Percentiles rank a stretch among this genome's conserved stretches.
Conservation (phyloP, 2,329 filamentous ascomycete species). For the Leptographium radiaticola region DNA sequence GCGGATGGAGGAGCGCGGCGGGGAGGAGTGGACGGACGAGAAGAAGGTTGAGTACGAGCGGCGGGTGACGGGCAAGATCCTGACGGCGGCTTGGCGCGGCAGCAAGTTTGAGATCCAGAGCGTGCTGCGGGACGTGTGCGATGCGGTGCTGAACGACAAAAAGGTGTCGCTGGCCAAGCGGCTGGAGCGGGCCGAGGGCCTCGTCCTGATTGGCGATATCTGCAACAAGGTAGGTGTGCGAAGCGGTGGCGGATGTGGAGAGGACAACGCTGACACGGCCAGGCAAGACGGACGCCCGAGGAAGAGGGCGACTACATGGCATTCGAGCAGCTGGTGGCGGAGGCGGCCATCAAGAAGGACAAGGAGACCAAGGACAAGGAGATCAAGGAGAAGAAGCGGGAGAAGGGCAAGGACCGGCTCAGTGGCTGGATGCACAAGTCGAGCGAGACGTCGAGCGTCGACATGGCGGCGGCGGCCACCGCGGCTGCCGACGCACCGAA, state of each 20-base stretch:
- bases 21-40: constrained; percentile 97
- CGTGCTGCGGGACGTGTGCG: constrained; percentile 88
- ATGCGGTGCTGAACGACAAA: constrained; percentile 67
- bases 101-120: constrained; percentile 98
- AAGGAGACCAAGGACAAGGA: constrained; percentile 60
- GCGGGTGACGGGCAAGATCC: constrained; percentile 91
- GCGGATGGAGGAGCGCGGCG: constrained; percentile 83
- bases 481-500: constrained; percentile 1
- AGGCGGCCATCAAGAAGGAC: constrained; percentile 91
- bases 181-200: constrained; percentile 77
- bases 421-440: background rate
- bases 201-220: constrained; percentile 80
- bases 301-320: constrained; percentile 98
- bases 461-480: constrained; percentile 2
- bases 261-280: constrained; percentile 5
- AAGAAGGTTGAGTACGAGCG: constrained; percentile 92
- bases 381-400: constrained; percentile 24
- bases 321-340: constrained; percentile 94
- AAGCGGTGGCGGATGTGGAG: background rate
- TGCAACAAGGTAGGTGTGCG: constrained; percentile 59
- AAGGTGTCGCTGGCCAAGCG: constrained; percentile 73
- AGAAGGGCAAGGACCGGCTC: constrained; percentile 1
- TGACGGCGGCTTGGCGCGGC: constrained; percentile 90
- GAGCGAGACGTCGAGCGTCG: background rate
- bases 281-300: constrained; percentile 82